Base-by-base conservation (phyloP, 208 protist species). In the Leishmania amazonensis region DNA sequence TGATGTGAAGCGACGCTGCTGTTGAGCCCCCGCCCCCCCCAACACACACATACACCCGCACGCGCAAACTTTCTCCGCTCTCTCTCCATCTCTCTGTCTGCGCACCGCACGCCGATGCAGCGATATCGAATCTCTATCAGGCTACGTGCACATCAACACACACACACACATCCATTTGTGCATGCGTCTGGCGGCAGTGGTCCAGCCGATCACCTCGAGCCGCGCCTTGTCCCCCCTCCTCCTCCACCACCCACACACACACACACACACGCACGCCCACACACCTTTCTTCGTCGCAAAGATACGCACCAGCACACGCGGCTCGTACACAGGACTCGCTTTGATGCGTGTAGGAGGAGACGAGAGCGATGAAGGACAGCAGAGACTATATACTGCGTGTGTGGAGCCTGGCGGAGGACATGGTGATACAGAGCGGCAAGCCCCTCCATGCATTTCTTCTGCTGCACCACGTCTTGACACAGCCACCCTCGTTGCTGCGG, bases 381-480 rank as follows among this genome's bases (percentile, higher is more conserved):
- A 51, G 82, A n/a, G 21, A 68, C 24, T 74, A 78, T 24, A 53
- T 85, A 13, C 70, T 64, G 51, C 76, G 83, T 17, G 67, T 85
- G 60, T 88, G 88, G 76, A 75, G 58, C 17, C 81, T 88, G 13
- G 85, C 91, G 21, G 91, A 95, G 76, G 88, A 90, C 21, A 81
- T 95, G n/a, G 83, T 82, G 58, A 76, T 81, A 1, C 78, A 80
- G 6, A 65, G 81, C 5, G 82, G 88, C 31, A 81, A 95, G 83
- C 80, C 77, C 4, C 83, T 90, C 0, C 85, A 91, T 38, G 91
- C 86, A 9, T 93, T 95, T 72, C 82, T 89, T n/a, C 58, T 85
- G 1, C 80, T 89, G 0, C 79, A 85, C 40, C 40, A 84, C 38
- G n/a, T 83, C 21, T 76, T 89, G n/a, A 83, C 82, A 6, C 75